Evolutionary conservation across 2,329 filamentous ascomycete species (phyloP).

Genomic region (Fusarium penzigii): DNA sequence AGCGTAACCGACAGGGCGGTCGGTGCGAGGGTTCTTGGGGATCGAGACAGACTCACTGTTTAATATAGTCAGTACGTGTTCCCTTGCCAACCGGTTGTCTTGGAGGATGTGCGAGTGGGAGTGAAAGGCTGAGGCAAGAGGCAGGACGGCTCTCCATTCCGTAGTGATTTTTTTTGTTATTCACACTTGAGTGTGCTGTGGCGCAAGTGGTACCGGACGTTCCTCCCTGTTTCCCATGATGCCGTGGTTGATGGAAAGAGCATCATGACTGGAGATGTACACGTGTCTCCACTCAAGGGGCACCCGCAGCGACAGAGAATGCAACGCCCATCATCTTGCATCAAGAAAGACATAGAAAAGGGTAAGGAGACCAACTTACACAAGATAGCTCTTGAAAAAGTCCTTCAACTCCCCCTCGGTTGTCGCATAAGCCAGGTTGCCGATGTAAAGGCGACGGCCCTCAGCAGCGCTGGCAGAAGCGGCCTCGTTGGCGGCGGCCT

Average conservation of each 20-base stretch:
- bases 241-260: slow-evolving; percentile 8
- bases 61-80: slow-evolving; percentile 29
- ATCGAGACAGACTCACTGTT: slow-evolving; percentile 95
- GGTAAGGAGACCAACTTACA: slow-evolving; percentile 68
- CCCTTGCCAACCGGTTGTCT: neutral
- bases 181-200: neutral
- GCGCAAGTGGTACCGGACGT: slow-evolving; percentile 1
- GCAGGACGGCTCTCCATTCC: neutral
- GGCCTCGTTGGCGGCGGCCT: slow-evolving; percentile 76
- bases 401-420: slow-evolving; percentile 99
- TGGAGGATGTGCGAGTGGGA: neutral
- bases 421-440: slow-evolving; percentile 99
- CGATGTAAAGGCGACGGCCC: slow-evolving; percentile 99
- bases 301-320: neutral
- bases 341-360: slow-evolving; percentile 1
- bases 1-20: slow-evolving; percentile 96
- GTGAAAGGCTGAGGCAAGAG: neutral
- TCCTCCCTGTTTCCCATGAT: slow-evolving; percentile 12
- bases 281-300: slow-evolving; percentile 26
- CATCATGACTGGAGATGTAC: slow-evolving; percentile 16
- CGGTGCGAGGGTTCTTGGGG: slow-evolving; percentile 98
- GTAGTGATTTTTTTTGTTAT: too few species aligned
- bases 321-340: neutral
- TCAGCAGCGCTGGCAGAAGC: slow-evolving; percentile 97
- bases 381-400: slow-evolving; percentile 99